Base-by-base conservation (phyloP, 345 rosid species). In the Gossypium anomalum region DNA sequence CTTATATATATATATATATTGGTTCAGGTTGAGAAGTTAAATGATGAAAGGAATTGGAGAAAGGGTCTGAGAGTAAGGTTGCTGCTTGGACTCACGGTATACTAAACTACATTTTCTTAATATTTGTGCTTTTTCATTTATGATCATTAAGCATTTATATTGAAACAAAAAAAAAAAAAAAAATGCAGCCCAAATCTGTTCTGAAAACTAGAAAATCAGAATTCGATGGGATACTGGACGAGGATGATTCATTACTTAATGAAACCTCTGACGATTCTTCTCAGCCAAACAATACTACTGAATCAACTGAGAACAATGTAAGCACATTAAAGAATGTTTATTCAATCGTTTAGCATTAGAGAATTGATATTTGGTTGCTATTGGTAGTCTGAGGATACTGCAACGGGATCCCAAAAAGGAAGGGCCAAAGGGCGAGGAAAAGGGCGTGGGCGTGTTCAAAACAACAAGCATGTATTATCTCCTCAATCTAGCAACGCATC, bases 1-100 rank as follows among this genome's bases (percentile, higher is more conserved):
- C 52, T 56, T 56, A 48, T 16, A 58, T 72, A 55, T 51, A 27
- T 25, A 25, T 29, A 34, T 34, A 34, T 34, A 4, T 75, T 44
- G 55, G 27, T 51, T 44, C 78, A 94, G 99, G 97, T 81, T 11
- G 97, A 87, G 82, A 92, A 89, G 76, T 78, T 96, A 77, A 96
- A 88, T 73, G 99, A 96, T 66, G 97, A 92, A 84, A 85, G 97
- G 81, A 87, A 96, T 82, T 96, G 98, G 98, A 86, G 97, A 80
- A 96, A 93, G 89, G 99, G 98, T 20, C 93, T 96, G 74, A 88
- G 97, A 75, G 98, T 93, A 60, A 84, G 98, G 83, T 79, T 87
- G 85, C 90, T 96, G 80, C 89, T 87, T 72, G 89, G 96, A 83
- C 89, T 91, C 86, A 88, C 99, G 82, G 98, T 96, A 89, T 27